Base-by-base conservation (phyloP, 2,329 filamentous ascomycete genomes). In the Aureobasidium sp. region DNA sequence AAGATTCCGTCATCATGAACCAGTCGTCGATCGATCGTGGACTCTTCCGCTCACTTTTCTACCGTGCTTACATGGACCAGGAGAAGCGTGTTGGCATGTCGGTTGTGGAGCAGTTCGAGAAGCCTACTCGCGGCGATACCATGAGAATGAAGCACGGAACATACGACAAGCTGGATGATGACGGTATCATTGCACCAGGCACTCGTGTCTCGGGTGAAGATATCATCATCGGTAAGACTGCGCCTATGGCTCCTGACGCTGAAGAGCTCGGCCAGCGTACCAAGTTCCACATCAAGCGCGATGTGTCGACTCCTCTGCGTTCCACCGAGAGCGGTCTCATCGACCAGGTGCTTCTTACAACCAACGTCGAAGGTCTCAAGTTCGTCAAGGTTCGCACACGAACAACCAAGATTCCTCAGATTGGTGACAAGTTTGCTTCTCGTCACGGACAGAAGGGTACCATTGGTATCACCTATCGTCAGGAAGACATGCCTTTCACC, bases 1-100 rank as follows among this genome's bases (percentile, higher is more conserved):
- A 99, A 91, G 94, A 99, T 86, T 99, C 94, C 68, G 93, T 99
- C 68, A 96, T 99, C 71, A 97, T 99, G 94, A 99, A 99, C 76
- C 94, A 99, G 79, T 97, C 91, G 78, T 96, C 91, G 76, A 97
- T 99, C 70, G 94, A 99, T 75, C 89, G 94, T 71, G 94, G 94
- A 65, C 82, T 99, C 5, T 99, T 99, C 87, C 86, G 95, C 71
- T 97, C 91, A 83, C 78, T 99, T 61, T 99, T 97, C 81, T 99
- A 96, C 84, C 87, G 95, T 68, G 91, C 93, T 12, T 99, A 99
- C 77, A 95, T 91, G 36, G 94, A 99, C 72, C 91, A 91, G 67
- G 94, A 99, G 78, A 97, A 97, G 82, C 88, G 91, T 67, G 88
- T 99, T 34, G 94, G 94, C 65, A 89, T 97, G 78, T 91, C 91